Evolutionary conservation across 1,284 basidiomycete species (phyloP).

Genomic region (Ceraceosorus bombacis): DNA sequence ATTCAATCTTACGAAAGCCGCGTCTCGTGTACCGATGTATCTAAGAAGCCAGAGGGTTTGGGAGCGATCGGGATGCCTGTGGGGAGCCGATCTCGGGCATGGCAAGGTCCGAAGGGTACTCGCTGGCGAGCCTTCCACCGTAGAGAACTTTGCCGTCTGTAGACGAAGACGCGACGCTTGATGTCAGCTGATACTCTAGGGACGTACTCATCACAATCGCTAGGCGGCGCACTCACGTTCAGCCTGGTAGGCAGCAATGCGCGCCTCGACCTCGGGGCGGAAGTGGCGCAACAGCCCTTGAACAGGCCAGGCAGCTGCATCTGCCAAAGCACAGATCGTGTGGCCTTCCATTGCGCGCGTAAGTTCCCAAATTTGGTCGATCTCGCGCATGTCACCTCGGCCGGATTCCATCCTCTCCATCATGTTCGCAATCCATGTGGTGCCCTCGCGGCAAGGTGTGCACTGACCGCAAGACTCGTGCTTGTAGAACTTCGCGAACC

Average conservation of each 20-base stretch:
- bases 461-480: constrained; percentile 99
- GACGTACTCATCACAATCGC: no score
- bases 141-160: constrained; percentile 73
- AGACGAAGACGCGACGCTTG: no score
- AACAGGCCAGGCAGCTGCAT: constrained; percentile 97
- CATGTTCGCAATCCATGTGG: constrained; percentile 47
- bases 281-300: constrained; percentile 93
- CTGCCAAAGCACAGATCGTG: constrained; percentile 84
- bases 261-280: constrained; percentile 66
- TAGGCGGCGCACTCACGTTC: constrained; percentile 40
- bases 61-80: constrained; percentile 4
- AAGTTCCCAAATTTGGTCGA: constrained; percentile 65
- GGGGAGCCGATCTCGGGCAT: constrained; percentile 63
- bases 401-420: constrained; percentile 65
- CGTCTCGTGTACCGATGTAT: no score
- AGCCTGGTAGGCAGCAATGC: constrained; percentile 71
- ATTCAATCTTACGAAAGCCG: no score
- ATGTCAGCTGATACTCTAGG: no score
- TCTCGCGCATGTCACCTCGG: constrained; percentile 80
- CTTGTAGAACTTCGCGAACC: constrained; percentile 68
- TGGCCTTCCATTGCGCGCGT: constrained; percentile 83
- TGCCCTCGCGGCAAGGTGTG: constrained; percentile 86
- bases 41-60: constrained; percentile 2
- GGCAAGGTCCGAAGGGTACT: constrained; percentile 66
- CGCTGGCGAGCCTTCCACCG: constrained; percentile 69